phyloP scores from a whole-genome alignment of 2,329 filamentous ascomycete species.

The Beauveria sp. region DNA sequence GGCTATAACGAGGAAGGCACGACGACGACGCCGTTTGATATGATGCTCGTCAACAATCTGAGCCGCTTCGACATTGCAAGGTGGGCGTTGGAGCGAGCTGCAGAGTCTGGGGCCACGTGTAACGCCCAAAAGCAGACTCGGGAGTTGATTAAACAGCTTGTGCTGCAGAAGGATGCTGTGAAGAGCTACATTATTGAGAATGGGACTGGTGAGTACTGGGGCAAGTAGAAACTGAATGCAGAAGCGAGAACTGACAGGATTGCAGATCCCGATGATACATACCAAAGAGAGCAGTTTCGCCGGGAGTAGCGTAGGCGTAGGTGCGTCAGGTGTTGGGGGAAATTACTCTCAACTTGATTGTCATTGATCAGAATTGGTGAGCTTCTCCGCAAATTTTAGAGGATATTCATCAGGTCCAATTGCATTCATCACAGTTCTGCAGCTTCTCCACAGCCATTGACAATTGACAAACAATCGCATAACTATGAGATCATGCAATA shows the following conservation, averaged over 20 bases:
- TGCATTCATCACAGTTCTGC: not conserved
- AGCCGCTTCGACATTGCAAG: conserved; percentile 53
- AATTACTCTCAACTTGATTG: not conserved
- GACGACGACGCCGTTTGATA: conserved; percentile 62
- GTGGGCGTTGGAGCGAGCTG: conserved; percentile 42
- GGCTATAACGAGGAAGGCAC: conserved; percentile 59
- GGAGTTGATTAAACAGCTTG: not conserved
- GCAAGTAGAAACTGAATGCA: no score
- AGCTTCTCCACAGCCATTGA: not conserved
- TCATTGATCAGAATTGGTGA: not conserved
- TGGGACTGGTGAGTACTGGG: not conserved
- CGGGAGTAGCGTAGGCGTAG: not conserved
- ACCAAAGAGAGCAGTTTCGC: not conserved
- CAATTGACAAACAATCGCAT: not conserved
- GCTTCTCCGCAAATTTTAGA: no score
- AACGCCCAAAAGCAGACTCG: not conserved
- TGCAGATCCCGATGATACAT: not conserved
- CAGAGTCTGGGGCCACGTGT: conserved; percentile 17
- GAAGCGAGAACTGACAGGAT: not conserved
- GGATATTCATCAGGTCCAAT: not conserved
- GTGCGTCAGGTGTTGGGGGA: not conserved
- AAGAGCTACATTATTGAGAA: not conserved
- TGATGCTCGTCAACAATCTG: conserved; percentile 57
- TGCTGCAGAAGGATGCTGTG: not conserved
- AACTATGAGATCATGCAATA: not conserved